These are phyloP conservation scores for Dalbergia oliveri DNA, from an alignment of 306 rosid genomes.

Conservation along the genomic window DNA sequence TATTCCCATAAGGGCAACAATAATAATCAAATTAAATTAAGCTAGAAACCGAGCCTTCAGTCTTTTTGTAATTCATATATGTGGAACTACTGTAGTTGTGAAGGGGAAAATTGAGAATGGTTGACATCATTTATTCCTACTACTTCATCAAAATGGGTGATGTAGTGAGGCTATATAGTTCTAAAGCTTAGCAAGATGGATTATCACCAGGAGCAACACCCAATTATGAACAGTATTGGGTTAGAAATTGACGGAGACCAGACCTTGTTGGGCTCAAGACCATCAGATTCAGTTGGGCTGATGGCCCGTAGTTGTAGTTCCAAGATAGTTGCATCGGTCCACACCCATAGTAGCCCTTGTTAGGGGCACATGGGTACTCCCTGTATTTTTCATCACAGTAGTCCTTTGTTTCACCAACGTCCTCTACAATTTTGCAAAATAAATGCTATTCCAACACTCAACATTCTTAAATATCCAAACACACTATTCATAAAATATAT, in stretches of 20 bases:
- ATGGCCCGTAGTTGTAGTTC: constrained; percentile 93
- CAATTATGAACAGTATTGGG: constrained; percentile 60
- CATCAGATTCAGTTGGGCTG: constrained; percentile 70
- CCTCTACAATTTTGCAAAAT: constrained; percentile 80
- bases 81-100: too few species aligned
- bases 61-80: too few species aligned
- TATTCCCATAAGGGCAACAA: too few species aligned
- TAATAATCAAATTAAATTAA: background rate
- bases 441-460: too few species aligned
- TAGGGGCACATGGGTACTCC: constrained; percentile 66
- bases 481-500: too few species aligned
- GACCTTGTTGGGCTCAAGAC: constrained; percentile 59
- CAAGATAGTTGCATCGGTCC: constrained; percentile 81
- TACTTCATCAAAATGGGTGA: background rate
- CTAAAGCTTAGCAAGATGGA: constrained; percentile 57
- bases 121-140: background rate
- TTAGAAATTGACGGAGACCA: constrained; percentile 51
- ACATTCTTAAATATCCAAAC: too few species aligned
- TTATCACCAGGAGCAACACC: constrained; percentile 73
- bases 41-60: background rate
- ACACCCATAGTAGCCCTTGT: constrained; percentile 72
- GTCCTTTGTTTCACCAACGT: constrained; percentile 68
- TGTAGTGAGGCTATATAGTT: background rate
- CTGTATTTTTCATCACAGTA: constrained; percentile 65
- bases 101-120: too few species aligned